These are phyloP conservation scores for Hypoxylon sp. DNA, from an alignment of 2,329 filamentous ascomycete species.

Conservation along the genomic window DNA sequence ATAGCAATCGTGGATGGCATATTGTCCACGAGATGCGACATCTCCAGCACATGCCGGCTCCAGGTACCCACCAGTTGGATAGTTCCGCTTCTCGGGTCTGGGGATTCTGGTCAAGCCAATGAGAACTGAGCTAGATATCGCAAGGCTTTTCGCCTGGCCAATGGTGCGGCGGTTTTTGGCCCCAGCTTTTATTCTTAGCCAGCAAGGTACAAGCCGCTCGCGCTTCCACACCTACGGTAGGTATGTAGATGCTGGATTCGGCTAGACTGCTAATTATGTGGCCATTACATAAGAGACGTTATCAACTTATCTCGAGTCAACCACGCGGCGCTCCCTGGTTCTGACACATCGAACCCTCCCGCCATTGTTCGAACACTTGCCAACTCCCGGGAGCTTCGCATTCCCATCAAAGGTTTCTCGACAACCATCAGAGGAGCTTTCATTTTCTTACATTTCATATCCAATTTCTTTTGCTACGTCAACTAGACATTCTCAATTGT, in stretches of 20 bases:
- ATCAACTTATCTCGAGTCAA: slow-evolving; percentile 33
- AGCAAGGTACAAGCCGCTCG: slow-evolving; percentile 25
- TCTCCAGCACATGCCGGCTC: slow-evolving; percentile 23
- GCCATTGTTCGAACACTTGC: slow-evolving; percentile 6
- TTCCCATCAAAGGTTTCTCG: slow-evolving; percentile 30
- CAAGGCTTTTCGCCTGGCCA: slow-evolving; percentile 41
- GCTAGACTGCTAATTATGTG: slow-evolving; percentile 19
- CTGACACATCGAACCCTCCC: slow-evolving; percentile 24
- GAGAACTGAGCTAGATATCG: slow-evolving; percentile 21
- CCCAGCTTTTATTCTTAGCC: slow-evolving; percentile 15
- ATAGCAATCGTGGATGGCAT: slow-evolving; percentile 12
- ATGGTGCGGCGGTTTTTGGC: slow-evolving; percentile 18
- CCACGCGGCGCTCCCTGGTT: slow-evolving; percentile 25
- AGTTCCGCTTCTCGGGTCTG: slow-evolving; percentile 31
- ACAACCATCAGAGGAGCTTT: slow-evolving; percentile 1
- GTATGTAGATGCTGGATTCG: slow-evolving; percentile 12
- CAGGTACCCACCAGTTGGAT: slow-evolving; percentile 24
- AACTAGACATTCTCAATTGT: slow-evolving; percentile 12
- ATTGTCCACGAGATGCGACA: slow-evolving; percentile 34
- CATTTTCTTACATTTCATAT: slow-evolving; percentile 15
- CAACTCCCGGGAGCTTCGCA: slow-evolving; percentile 33
- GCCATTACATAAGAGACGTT: slow-evolving; percentile 36
- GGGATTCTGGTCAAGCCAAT: slow-evolving; percentile 36
- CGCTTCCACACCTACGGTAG: not conserved
- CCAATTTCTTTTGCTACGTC: slow-evolving; percentile 1